Percentiles rank a stretch among this genome's conserved stretches.
Evolutionary conservation across 1,284 basidiomycete species (phyloP).

Genomic region (Coriolopsis trogii): DNA sequence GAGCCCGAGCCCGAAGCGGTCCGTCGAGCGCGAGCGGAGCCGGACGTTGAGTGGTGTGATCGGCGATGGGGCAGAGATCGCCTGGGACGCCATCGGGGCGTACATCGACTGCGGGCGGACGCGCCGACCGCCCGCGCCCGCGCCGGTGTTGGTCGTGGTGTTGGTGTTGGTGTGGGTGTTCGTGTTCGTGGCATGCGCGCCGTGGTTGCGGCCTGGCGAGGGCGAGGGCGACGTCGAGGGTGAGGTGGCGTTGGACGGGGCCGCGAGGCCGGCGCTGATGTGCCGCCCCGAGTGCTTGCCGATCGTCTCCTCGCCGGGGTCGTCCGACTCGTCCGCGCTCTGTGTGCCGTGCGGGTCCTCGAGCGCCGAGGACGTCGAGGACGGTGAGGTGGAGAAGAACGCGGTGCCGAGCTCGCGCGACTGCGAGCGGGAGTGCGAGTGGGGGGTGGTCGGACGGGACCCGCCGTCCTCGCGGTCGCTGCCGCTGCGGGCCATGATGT

Average conservation of each 20-base stretch:
- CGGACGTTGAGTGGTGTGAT: conserved; percentile 46
- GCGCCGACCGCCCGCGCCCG: conserved; percentile 10
- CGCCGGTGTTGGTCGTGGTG: conserved; percentile 17
- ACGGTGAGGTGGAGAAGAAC: conserved; percentile 44
- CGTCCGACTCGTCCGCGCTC: conserved; percentile 36
- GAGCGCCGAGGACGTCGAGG: conserved; percentile 36
- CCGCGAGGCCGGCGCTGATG: conserved; percentile 20
- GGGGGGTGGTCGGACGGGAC: conserved; percentile 25
- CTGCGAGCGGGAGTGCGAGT: conserved; percentile 25
- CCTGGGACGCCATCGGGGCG: conserved; percentile 29
- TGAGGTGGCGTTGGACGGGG: conserved; percentile 28
- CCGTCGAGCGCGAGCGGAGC: conserved; percentile 57
- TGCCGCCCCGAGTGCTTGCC: conserved; percentile 51
- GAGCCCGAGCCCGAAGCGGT: conserved; percentile 41
- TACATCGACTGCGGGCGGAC: conserved; percentile 37
- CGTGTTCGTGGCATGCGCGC: conserved; percentile 24
- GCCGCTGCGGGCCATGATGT: conserved; percentile 51
- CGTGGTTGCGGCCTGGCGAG: conserved; percentile 36
- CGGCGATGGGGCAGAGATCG: conserved; percentile 31
- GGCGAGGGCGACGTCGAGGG: conserved; percentile 25
- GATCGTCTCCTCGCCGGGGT: conserved; percentile 60
- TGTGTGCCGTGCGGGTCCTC: conserved; percentile 34
- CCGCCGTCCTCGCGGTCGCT: conserved; percentile 32
- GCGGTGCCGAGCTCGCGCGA: conserved; percentile 41
- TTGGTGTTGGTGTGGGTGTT: conserved; percentile 27